Base-by-base conservation (phyloP, 1,284 basidiomycete species). In the Trichosporon faecale region DNA sequence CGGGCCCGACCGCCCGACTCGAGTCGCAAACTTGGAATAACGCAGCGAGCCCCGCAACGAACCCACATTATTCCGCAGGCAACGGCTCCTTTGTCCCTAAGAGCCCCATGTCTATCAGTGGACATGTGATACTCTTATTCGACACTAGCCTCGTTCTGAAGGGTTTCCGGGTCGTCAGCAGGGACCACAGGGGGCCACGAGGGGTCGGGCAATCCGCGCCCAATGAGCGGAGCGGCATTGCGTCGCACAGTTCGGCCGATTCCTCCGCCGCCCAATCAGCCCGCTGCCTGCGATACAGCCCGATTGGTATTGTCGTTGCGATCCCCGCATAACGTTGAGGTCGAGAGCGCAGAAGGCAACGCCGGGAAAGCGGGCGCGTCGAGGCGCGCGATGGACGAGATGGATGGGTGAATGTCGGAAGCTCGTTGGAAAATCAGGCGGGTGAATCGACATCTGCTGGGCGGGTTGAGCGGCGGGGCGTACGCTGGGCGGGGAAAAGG, bases 1-100 rank as follows among this genome's bases (percentile, higher is more conserved):
- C 57, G 57, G 57, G 57, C 57, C 57, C 57, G 57, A 61, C 21
- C 14, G 3, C 29, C 57, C 57, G 57, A 61, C 14, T 61, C 29
- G 57, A 61, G 16, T 61, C 57, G 27, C 57, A n/a, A 33, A 9
- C 27, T 31, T 3, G 29, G 8, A 33, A 61, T 31, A 33, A 16
- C n/a, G 12, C 27, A n/a, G 40, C 40, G 29, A 61, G 18, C 29
- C 27, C 57, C 27, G 18, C 57, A 29, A 61, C 29, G 57, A 23
- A 25, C 55, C 27, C 55, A 29, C 21, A 31, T 16, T 29, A 25
- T 31, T 29, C 57, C 29, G 16, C 27, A 18, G 14, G 8, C 14
- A 7, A 18, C 57, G 2, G 8, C 57, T 9, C 21, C 27, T 16
- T 18, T 8, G 57, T 2, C 57, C 57, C 57, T 61, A 29, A 31